Evolutionary conservation across 805 yeast genomes (phyloP).

Genomic region (Wickerhamomyces chambardii): DNA sequence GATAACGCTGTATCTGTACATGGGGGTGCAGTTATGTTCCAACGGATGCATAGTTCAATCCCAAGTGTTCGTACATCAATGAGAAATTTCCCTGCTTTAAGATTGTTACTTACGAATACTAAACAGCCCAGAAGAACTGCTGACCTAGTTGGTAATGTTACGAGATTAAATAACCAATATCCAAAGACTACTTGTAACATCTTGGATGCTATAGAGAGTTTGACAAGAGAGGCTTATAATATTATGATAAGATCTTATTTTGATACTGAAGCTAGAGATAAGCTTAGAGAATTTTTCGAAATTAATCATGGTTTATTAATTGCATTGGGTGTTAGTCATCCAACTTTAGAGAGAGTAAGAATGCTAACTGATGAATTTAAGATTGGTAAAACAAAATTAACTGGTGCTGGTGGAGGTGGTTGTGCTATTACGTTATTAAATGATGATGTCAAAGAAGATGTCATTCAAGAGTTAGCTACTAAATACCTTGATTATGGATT

Average conservation of each 20-base stretch:
- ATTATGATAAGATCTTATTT: conserved; percentile 46
- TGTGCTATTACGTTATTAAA: conserved; percentile 85
- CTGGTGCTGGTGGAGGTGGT: conserved; percentile 99
- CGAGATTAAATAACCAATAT: conserved; percentile 37
- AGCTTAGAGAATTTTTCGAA: conserved; percentile 53
- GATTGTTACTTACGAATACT: conserved; percentile 75
- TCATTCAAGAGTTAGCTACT: conserved; percentile 23
- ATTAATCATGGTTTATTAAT: conserved; percentile 85
- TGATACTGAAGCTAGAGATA: conserved; percentile 28
- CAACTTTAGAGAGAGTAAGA: conserved; percentile 73
- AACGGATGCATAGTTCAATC: conserved; percentile 42
- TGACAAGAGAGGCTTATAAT: conserved; percentile 66
- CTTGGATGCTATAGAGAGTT: conserved; percentile 65
- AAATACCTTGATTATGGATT: conserved; percentile 41
- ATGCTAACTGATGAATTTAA: conserved; percentile 49
- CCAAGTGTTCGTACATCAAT: conserved; percentile 62
- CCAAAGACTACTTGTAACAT: conserved; percentile 51
- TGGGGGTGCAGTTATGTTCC: conserved; percentile 93
- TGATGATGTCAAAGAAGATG: conserved; percentile 21
- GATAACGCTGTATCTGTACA: conserved; percentile 94
- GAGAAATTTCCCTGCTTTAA: conserved; percentile 66
- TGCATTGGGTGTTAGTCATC: conserved; percentile 88
- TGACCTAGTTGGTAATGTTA: conserved; percentile 70
- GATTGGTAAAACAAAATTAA: conserved; percentile 84
- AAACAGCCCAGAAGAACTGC: conserved; percentile 85